Base-by-base conservation (phyloP, 805 yeast genomes). In the Suhomyces sp. region DNA sequence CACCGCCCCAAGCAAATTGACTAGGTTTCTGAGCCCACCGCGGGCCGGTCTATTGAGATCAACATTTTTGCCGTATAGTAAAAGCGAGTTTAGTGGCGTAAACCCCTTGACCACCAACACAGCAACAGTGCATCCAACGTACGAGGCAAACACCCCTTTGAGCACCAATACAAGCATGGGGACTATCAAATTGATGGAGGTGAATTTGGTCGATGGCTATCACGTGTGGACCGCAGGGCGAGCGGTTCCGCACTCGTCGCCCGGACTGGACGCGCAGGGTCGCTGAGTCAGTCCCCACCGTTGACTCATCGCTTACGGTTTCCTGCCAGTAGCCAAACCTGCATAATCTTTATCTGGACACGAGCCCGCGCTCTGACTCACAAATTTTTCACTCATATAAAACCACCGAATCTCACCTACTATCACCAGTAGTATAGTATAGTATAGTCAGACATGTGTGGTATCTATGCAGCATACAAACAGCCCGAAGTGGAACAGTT, bases 401-500 rank as follows among this genome's bases (percentile, higher is more conserved):
- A 29, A 12, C 33, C n/a, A 29, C n/a, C 33, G 33, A 29, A 29
- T 29, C 33, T 29, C n/a, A 29, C 5, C 33, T 12, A 29, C 33
- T n/a, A n/a, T n/a, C n/a, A n/a, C n/a, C n/a, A n/a, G n/a, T 2
- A 29, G 33, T 29, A 6, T 10, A n/a, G 19, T 19, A 19, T n/a
- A 29, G n/a, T 12, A 29, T n/a, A 33, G 36, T 33, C 36, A 33
- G 17, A 15, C 38, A 94, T 94, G 99, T 94, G 99, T 86, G 99
- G 99, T 77, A 94, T 94, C 66, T 94, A 90, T 69, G 97, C 97
- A 57, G 91, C 96, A 48, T 90, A 81, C 74, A 85, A 80, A 73
- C 93, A 89, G 67, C 87, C 85, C 44, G 88, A 90, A 60, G 86
- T 88, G 55, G 86, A 86, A 62, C 75, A 78, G 51, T 94, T 88